Evolutionary conservation across 192 early-diverging fungal genomes (phyloP).

Genomic region (Chytriomyces hyalinus): DNA sequence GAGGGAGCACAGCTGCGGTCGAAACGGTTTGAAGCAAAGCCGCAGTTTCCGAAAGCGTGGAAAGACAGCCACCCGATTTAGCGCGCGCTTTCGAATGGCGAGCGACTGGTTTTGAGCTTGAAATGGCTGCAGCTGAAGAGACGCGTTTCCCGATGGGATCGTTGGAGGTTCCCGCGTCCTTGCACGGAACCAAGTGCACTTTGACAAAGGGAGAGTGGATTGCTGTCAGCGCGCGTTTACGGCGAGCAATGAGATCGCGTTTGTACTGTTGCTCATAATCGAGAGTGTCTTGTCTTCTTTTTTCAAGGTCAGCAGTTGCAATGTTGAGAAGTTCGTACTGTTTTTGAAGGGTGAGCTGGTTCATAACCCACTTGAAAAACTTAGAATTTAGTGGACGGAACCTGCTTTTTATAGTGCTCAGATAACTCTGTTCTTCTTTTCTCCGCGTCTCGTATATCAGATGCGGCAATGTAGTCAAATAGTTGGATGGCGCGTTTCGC

Average conservation of each 20-base stretch:
- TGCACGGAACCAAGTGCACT: neutral
- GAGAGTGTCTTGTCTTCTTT: too few relatives aligned
- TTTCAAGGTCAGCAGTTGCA: too few relatives aligned
- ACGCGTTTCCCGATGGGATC: neutral
- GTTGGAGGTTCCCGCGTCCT: neutral
- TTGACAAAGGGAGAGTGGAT: neutral
- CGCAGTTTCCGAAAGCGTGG: neutral
- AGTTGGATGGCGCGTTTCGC: too few relatives aligned
- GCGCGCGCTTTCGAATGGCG: neutral
- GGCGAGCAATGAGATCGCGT: neutral
- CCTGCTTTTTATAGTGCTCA: too few relatives aligned
- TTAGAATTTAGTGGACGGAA: too few relatives aligned
- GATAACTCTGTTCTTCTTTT: too few relatives aligned
- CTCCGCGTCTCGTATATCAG: too few relatives aligned
- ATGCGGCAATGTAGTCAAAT: too few relatives aligned
- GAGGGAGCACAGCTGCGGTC: neutral
- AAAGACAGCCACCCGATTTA: neutral
- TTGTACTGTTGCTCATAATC: too few relatives aligned
- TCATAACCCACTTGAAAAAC: too few relatives aligned
- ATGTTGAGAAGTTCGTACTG: too few relatives aligned
- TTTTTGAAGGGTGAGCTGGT: too few relatives aligned
- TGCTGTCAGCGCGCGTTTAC: neutral
- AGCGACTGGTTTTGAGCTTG: neutral
- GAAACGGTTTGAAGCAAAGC: neutral
- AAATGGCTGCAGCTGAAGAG: neutral